Conservation (phyloP, 2,329 filamentous ascomycete species). For the Gnomoniopsis smithogilvyi region DNA sequence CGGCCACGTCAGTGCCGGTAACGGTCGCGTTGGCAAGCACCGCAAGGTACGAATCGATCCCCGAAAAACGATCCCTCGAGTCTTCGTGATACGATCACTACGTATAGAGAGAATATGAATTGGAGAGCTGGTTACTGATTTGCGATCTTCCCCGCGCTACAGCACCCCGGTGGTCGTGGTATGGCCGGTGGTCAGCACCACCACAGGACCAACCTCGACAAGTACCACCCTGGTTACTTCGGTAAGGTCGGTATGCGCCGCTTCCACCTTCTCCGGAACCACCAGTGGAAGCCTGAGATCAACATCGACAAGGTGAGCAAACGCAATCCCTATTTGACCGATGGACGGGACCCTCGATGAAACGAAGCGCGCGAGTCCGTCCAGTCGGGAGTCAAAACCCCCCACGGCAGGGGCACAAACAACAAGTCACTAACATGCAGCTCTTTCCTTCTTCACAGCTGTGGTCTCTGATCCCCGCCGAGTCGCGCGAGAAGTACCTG, state of each 20-base stretch:
- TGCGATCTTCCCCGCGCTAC: neutral
- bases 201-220: conserved; percentile 80
- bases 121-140: neutral
- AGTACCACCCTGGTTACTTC: conserved; percentile 99
- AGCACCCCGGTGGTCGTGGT: conserved; percentile 73
- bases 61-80: neutral
- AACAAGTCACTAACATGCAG: conserved; percentile 21
- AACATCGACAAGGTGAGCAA: conserved; percentile 91
- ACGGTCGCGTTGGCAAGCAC: conserved; percentile 99
- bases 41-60: conserved; percentile 57
- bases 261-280: conserved; percentile 95
- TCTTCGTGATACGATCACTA: neutral
- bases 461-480: conserved; percentile 89
- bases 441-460: conserved; percentile 54
- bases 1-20: conserved; percentile 97
- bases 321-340: neutral
- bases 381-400: neutral
- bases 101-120: neutral
- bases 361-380: neutral
- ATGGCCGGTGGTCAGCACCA: conserved; percentile 98
- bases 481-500: conserved; percentile 92
- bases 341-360: neutral
- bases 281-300: conserved; percentile 98
- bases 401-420: neutral
- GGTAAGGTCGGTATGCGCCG: conserved; percentile 94